These are phyloP conservation scores for Leccinum fallax DNA, from an alignment of 1,284 basidiomycete species.

Conservation along the genomic window DNA sequence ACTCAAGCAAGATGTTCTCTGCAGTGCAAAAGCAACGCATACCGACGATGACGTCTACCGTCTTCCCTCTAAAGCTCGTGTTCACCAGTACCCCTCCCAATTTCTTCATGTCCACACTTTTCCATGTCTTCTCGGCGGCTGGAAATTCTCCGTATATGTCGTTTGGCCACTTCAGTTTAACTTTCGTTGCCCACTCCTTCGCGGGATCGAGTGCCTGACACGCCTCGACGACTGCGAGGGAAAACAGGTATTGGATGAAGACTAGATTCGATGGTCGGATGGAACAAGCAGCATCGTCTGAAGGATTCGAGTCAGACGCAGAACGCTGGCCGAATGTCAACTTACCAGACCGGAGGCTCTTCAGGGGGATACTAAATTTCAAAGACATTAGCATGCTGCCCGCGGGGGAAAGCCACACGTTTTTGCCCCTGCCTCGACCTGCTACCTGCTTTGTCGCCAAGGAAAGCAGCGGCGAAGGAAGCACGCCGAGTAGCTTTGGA, in stretches of 20 bases:
- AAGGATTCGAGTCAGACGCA: neutral
- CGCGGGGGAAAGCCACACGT: constrained; percentile 91
- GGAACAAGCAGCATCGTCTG: constrained; percentile 9
- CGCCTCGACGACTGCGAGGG: constrained; percentile 88
- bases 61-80: constrained; percentile 75
- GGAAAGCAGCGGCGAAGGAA: constrained; percentile 80
- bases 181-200: constrained; percentile 50
- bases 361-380: constrained; percentile 63
- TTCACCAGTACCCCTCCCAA: constrained; percentile 92
- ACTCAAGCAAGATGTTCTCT: neutral
- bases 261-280: constrained; percentile 76
- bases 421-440: constrained; percentile 88
- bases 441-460: constrained; percentile 87
- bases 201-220: constrained; percentile 55
- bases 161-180: constrained; percentile 97
- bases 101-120: constrained; percentile 53
- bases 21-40: constrained; percentile 22
- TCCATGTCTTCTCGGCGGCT: constrained; percentile 46
- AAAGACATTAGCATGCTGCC: constrained; percentile 91
- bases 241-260: constrained; percentile 95
- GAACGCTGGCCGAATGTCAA: neutral
- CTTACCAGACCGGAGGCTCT: constrained; percentile 13
- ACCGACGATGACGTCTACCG: constrained; percentile 84
- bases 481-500: constrained; percentile 63
- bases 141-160: constrained; percentile 83